These are phyloP conservation scores for Hymenoscyphus albidus DNA, from an alignment of 2,329 filamentous ascomycete species.

Conservation along the genomic window DNA sequence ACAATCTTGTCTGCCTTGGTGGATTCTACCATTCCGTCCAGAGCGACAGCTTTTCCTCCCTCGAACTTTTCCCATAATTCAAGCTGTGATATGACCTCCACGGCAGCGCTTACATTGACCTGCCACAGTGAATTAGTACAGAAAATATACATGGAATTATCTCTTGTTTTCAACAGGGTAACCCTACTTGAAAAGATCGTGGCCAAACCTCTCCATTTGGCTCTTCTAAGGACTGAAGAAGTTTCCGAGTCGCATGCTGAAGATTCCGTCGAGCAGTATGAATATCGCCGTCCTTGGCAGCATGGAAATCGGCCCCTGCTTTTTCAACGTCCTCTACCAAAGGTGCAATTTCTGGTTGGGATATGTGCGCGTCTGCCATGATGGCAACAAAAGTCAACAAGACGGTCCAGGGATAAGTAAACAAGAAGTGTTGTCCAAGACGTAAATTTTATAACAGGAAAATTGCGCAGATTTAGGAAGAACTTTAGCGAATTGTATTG, in stretches of 20 bases:
- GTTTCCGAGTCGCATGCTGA: slow-evolving; percentile 23
- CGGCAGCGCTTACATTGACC: slow-evolving; percentile 25
- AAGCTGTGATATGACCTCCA: slow-evolving; percentile 24
- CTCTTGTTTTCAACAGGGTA: not conserved
- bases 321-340: slow-evolving; percentile 21
- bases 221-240: slow-evolving; percentile 25
- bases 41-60: slow-evolving; percentile 19
- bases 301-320: slow-evolving; percentile 17
- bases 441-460: too few relatives aligned
- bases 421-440: too few relatives aligned
- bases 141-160: not conserved
- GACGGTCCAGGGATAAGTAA: too few relatives aligned
- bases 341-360: slow-evolving; percentile 16
- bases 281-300: slow-evolving; percentile 12
- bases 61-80: slow-evolving; percentile 24
- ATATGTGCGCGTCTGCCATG: slow-evolving; percentile 19
- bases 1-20: slow-evolving; percentile 26
- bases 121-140: slow-evolving; percentile 7
- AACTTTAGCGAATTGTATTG: too few relatives aligned
- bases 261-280: slow-evolving; percentile 22
- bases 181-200: slow-evolving; percentile 22
- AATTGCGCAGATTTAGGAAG: too few relatives aligned
- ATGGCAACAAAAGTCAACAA: not conserved
- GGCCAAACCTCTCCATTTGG: slow-evolving; percentile 28
- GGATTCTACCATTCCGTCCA: slow-evolving; percentile 18